These are phyloP conservation scores for Neurospora sp. DNA, from an alignment of 495 filamentous ascomycete genomes.

Conservation along the genomic window DNA sequence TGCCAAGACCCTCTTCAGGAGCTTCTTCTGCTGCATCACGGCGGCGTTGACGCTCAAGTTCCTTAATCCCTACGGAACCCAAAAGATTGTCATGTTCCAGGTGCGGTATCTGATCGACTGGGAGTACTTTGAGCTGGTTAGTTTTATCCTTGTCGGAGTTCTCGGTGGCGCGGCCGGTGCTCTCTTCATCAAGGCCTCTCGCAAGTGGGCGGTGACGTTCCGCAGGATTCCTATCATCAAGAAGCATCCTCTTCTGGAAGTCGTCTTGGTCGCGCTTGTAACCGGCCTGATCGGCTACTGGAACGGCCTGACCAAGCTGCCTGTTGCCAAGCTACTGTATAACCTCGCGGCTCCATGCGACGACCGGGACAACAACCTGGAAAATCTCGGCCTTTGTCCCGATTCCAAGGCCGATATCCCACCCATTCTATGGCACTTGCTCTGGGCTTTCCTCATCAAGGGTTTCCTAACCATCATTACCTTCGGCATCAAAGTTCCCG, in stretches of 20 bases:
- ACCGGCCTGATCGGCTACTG: constrained; percentile 85
- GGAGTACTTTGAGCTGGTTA: constrained; percentile 81
- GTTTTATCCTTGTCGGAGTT: constrained; percentile 76
- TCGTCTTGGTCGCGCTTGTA: constrained; percentile 73
- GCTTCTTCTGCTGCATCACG: constrained; percentile 95
- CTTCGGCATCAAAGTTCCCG: constrained; percentile 90
- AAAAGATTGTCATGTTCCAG: constrained; percentile 93
- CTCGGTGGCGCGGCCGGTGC: constrained; percentile 79
- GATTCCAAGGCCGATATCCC: constrained; percentile 61
- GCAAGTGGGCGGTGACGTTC: constrained; percentile 81
- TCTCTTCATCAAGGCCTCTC: constrained; percentile 91
- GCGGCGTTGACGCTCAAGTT: constrained; percentile 87
- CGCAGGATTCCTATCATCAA: constrained; percentile 74
- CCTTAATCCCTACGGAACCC: constrained; percentile 89
- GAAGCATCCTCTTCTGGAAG: constrained; percentile 73
- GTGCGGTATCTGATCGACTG: constrained; percentile 89
- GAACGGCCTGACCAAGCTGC: constrained; percentile 82
- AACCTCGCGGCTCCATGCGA: constrained; percentile 83
- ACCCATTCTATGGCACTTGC: constrained; percentile 54
- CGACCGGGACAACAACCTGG: constrained; percentile 39
- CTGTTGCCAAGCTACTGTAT: constrained; percentile 82
- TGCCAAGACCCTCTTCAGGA: constrained; percentile 94
- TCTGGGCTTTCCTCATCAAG: constrained; percentile 80
- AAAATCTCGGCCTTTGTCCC: constrained; percentile 70
- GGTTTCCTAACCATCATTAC: constrained; percentile 77